Conservation (phyloP, 2,329 filamentous ascomycete species). For the Colletotrichum lupini region DNA sequence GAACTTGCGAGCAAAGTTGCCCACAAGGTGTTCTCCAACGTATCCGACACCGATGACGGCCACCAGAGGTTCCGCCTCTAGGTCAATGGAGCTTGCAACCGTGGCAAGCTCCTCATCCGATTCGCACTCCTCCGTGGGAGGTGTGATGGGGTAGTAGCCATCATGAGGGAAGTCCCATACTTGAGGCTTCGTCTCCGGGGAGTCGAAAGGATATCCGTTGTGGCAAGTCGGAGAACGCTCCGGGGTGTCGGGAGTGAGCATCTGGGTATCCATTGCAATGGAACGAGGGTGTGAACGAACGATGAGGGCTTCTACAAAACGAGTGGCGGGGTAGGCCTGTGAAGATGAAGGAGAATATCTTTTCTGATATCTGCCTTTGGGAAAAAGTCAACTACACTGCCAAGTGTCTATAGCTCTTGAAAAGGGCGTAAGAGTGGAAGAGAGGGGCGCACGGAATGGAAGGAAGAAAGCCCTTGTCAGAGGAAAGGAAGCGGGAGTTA, state of each 20-base stretch:
- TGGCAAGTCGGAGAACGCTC: slow-evolving; percentile 24
- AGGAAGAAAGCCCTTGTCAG: not conserved
- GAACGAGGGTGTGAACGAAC: slow-evolving; percentile 18
- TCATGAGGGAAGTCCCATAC: slow-evolving; percentile 29
- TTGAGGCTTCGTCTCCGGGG: slow-evolving; percentile 9
- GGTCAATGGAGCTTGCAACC: slow-evolving; percentile 29
- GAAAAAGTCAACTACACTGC: slow-evolving; percentile 24
- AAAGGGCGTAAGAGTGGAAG: slow-evolving; percentile 8
- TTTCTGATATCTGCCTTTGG: slow-evolving; percentile 25
- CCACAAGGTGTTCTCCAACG: slow-evolving; percentile 61
- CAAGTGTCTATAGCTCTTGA: slow-evolving; percentile 8
- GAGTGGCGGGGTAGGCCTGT: not conserved
- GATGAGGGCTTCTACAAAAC: not conserved
- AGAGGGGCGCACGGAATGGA: slow-evolving; percentile 13
- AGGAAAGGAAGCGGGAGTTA: slow-evolving; percentile 30
- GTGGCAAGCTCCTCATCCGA: slow-evolving; percentile 36
- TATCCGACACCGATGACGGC: slow-evolving; percentile 65
- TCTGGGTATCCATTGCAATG: slow-evolving; percentile 25
- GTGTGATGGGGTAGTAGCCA: slow-evolving; percentile 34
- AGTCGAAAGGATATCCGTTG: slow-evolving; percentile 22
- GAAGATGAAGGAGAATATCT: slow-evolving; percentile 7
- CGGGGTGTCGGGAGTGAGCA: slow-evolving; percentile 32
- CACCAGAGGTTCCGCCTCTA: slow-evolving; percentile 48
- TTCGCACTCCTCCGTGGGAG: slow-evolving; percentile 36
- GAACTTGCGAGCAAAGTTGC: slow-evolving; percentile 53